Evolutionary conservation across 495 filamentous ascomycete species (phyloP).

Genomic region (Penicillium coffeae): DNA sequence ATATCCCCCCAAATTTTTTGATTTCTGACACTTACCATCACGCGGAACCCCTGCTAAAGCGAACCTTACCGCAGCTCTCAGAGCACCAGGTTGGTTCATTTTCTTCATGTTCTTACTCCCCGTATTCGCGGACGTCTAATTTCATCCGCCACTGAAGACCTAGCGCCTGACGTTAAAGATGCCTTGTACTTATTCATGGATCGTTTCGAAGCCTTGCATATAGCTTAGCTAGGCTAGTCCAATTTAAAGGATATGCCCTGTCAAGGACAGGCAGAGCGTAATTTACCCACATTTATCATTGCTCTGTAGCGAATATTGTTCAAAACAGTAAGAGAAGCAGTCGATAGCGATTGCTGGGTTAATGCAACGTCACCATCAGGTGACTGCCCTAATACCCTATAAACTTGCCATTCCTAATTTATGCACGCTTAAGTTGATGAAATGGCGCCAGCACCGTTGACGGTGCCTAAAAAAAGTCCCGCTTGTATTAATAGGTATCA

Average conservation of each 20-base stretch:
- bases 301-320: too few relatives aligned
- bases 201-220: conserved; percentile 20
- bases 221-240: conserved; percentile 23
- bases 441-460: too few relatives aligned
- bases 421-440: too few relatives aligned
- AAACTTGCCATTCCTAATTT: too few relatives aligned
- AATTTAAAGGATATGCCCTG: conserved; percentile 13
- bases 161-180: conserved; percentile 8
- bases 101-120: conserved; percentile 27
- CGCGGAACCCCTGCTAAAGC: neutral
- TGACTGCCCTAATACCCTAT: too few relatives aligned
- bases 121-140: neutral
- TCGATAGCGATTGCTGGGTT: too few relatives aligned
- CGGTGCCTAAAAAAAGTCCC: neutral
- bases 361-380: too few relatives aligned
- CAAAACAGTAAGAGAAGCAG: too few relatives aligned
- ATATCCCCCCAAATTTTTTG: conserved; percentile 1
- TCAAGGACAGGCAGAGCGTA: conserved; percentile 10
- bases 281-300: neutral
- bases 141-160: neutral
- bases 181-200: conserved; percentile 23
- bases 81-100: conserved; percentile 41
- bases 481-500: neutral
- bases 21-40: neutral
- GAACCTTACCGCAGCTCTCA: conserved; percentile 15